Conservation (phyloP, 2,329 filamentous ascomycete species). For the Neodidymelliopsis sp. region DNA sequence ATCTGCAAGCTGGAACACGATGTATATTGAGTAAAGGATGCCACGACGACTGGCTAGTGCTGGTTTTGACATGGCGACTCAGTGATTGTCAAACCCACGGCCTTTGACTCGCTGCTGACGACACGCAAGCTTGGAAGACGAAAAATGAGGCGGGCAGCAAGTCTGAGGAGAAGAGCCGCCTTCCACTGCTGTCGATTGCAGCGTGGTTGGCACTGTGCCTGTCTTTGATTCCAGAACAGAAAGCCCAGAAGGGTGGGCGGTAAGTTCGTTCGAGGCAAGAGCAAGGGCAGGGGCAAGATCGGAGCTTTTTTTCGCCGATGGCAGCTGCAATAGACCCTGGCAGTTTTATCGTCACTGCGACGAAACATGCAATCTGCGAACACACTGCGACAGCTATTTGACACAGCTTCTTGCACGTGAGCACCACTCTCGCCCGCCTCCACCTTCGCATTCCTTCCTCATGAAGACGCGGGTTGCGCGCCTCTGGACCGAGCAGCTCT, state of each 20-base stretch:
- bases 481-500: conserved; percentile 34
- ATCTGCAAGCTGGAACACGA: conserved; percentile 2
- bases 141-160: conserved; percentile 1
- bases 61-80: conserved; percentile 5
- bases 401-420: conserved; percentile 8
- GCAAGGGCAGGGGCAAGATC: conserved; percentile 5
- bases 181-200: not conserved
- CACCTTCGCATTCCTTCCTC: conserved; percentile 5
- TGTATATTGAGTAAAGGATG: conserved; percentile 10
- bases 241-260: conserved; percentile 3
- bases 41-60: not conserved
- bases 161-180: not conserved
- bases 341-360: conserved; percentile 18
- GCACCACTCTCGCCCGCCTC: not conserved
- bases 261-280: no score
- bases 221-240: conserved; percentile 4
- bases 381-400: conserved; percentile 13
- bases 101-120: conserved; percentile 3
- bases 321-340: conserved; percentile 13
- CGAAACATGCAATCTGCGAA: conserved; percentile 9
- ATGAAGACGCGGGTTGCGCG: conserved; percentile 39
- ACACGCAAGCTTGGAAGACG: not conserved
- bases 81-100: not conserved
- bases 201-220: not conserved
- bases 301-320: conserved; percentile 16